phyloP scores from a whole-genome alignment of 2,329 filamentous ascomycete genomes.

The Cytospora leucostoma region DNA sequence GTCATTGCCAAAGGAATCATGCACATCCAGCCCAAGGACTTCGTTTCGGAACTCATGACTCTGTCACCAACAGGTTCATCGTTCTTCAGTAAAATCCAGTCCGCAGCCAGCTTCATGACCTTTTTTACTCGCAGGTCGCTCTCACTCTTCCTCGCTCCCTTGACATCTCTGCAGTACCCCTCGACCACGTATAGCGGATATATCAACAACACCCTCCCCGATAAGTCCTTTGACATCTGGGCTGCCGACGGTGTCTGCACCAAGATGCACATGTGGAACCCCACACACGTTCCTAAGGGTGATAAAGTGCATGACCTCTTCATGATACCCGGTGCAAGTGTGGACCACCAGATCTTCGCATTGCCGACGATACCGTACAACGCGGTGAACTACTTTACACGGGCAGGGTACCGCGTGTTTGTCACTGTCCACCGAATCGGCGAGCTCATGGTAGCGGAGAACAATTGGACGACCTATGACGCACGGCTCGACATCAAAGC shows the following conservation, averaged over 20 bases:
- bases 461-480: constrained; percentile 61
- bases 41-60: constrained; percentile 56
- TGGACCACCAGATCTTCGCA: constrained; percentile 64
- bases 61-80: constrained; percentile 52
- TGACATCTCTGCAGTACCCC: constrained; percentile 59
- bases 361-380: constrained; percentile 65
- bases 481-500: constrained; percentile 60
- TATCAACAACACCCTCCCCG: constrained; percentile 52
- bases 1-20: constrained; percentile 62
- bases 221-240: constrained; percentile 44
- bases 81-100: constrained; percentile 46
- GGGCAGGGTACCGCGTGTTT: constrained; percentile 62
- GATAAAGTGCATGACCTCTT: constrained; percentile 53
- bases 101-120: constrained; percentile 53
- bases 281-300: constrained; percentile 40
- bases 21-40: constrained; percentile 55
- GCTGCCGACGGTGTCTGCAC: constrained; percentile 56
- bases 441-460: constrained; percentile 50
- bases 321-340: constrained; percentile 63
- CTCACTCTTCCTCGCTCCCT: constrained; percentile 54
- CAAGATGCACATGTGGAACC: constrained; percentile 59
- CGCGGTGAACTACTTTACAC: constrained; percentile 62
- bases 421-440: constrained; percentile 61
- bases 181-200: constrained; percentile 50
- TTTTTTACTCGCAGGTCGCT: constrained; percentile 59